Percentiles rank a stretch among this genome's conserved stretches.
Evolutionary conservation across 345 rosid species (phyloP).

Genomic region (Hirschfeldia incana): DNA sequence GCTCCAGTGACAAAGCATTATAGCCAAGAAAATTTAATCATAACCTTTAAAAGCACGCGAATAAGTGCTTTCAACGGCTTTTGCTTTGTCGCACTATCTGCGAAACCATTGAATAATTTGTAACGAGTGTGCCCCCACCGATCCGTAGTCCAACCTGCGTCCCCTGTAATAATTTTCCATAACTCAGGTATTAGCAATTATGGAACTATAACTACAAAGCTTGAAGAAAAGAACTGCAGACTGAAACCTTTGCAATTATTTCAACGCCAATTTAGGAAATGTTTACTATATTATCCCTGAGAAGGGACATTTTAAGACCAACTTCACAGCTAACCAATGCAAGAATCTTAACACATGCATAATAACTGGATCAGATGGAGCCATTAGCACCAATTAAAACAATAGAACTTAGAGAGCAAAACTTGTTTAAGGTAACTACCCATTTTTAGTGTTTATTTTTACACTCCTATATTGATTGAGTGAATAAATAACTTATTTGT

Average conservation of each 20-base stretch:
- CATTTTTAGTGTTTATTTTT: too few relatives aligned
- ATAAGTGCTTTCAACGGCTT: constrained; percentile 46
- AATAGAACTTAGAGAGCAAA: too few relatives aligned
- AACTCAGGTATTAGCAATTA: constrained; percentile 11
- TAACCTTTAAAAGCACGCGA: background rate
- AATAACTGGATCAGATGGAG: too few relatives aligned
- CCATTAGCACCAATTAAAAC: too few relatives aligned
- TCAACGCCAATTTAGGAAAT: too few relatives aligned
- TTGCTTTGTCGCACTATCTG: constrained; percentile 63
- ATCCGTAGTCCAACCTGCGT: constrained; percentile 98
- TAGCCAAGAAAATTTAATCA: constrained; percentile 5
- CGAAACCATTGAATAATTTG: constrained; percentile 52
- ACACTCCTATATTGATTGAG: too few relatives aligned
- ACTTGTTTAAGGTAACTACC: too few relatives aligned
- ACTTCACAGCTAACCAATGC: too few relatives aligned
- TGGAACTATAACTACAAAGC: background rate
- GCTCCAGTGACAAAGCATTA: background rate
- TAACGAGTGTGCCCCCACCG: constrained; percentile 93
- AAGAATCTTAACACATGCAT: too few relatives aligned
- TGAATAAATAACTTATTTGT: too few relatives aligned
- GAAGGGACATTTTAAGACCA: too few relatives aligned
- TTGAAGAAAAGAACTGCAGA: background rate
- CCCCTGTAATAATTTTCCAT: constrained; percentile 52
- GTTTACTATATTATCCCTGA: too few relatives aligned
- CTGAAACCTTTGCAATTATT: background rate